These are phyloP conservation scores for Carpinus viminea DNA, from an alignment of 306 rosid genomes.

Conservation along the genomic window DNA sequence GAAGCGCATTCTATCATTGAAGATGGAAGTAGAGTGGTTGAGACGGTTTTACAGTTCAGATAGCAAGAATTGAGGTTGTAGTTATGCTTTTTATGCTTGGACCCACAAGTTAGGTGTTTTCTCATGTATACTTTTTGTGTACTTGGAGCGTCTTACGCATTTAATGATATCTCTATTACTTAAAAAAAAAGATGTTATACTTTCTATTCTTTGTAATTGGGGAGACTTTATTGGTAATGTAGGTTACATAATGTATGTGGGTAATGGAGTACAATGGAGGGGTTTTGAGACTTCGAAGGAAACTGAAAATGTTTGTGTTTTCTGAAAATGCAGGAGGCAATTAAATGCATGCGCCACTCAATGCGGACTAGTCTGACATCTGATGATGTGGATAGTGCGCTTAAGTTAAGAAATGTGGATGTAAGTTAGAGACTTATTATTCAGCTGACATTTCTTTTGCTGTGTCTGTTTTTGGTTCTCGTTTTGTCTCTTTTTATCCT, in stretches of 20 bases:
- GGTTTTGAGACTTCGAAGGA: not conserved
- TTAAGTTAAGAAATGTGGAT: slow-evolving; percentile 82
- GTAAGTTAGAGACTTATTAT: slow-evolving; percentile 36
- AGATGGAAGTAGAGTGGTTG: not conserved
- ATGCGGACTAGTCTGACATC: slow-evolving; percentile 65
- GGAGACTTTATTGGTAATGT: not conserved
- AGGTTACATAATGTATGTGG: not conserved
- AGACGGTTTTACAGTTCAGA: not conserved
- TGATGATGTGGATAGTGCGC: slow-evolving; percentile 85
- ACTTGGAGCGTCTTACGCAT: too few species aligned
- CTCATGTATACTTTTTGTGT: too few species aligned
- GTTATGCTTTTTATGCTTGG: not conserved
- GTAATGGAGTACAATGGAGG: slow-evolving; percentile 10
- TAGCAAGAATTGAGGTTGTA: not conserved
- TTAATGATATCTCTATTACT: too few species aligned
- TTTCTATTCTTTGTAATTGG: not conserved
- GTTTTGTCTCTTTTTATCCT: not conserved
- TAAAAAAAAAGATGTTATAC: too few species aligned
- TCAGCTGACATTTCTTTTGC: not conserved
- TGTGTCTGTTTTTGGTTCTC: not conserved
- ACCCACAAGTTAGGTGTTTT: too few species aligned
- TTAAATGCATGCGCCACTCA: slow-evolving; percentile 93
- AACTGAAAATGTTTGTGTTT: slow-evolving; percentile 10
- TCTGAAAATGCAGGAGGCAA: slow-evolving; percentile 67
- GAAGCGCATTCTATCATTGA: not conserved